Evolutionary conservation across 768 basidiomycete species (phyloP), one percentile per base, ranked within the genome.

Genomic region (Pleurotus tuber-regium): DNA sequence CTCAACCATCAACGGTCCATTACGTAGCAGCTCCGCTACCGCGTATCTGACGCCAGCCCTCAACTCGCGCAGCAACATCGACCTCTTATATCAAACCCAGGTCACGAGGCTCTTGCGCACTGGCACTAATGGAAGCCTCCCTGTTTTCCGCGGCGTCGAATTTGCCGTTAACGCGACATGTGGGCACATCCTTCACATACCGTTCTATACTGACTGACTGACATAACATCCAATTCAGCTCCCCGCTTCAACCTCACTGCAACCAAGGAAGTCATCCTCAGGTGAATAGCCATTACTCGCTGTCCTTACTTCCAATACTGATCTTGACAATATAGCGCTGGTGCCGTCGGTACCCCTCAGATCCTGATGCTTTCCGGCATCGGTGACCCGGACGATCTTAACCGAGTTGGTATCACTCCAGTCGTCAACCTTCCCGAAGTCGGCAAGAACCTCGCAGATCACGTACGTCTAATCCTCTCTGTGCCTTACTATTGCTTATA

Each of bases 1-100:
- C 42, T 53, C 65, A 4, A 65, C 69, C 2, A 63, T 70, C 29
- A 64, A 65, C 12, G 56, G 55, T 5, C 65, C 66, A 12, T 55
- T 59, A 12, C 61, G 71, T 24, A 72, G 70, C 55, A 70, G 66
- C 43, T 69, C 74, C 30, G 70, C 70, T 2, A 68, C 64, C 2
- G 59, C 63, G 14, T 75, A 71, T 57, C 63, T 74, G 7, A 59
- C 57, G 0, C 54, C 61, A 8, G 62, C 52, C 21, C 60, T 58
- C 19, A 52, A 64, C 10, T 41, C 56, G 4, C 70, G 72, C 1
- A 54, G 60, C 12, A 74, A 74, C 47, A 58, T 77, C 12, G 61
- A 67, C 38, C 65, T 75, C 19, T 54, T 74, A 18, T 50, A 69
- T 23, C 63, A 67, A 38, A 65, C 70, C 1, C 63, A 63, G 8